Conservation (phyloP, 495 filamentous ascomycete genomes). For the Lichenothelia convexa region DNA sequence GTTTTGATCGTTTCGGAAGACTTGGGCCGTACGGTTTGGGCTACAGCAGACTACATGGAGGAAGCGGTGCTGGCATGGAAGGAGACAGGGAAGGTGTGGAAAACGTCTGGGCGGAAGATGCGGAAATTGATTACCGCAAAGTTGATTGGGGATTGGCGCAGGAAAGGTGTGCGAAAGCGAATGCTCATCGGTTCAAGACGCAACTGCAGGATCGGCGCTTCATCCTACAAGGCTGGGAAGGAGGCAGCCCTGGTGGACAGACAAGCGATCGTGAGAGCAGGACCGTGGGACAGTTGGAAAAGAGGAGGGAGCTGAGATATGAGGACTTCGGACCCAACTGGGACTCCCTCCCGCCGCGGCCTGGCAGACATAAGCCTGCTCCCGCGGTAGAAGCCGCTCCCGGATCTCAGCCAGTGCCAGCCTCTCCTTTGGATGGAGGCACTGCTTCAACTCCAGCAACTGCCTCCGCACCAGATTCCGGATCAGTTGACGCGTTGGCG, state of each 20-base stretch:
- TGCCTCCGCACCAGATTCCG: no score
- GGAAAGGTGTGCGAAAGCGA: slow-evolving; percentile 46
- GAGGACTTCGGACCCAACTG: neutral
- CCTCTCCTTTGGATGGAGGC: no score
- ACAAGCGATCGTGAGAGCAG: neutral
- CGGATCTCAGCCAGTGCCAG: no score
- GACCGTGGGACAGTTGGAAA: neutral
- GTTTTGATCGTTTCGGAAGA: slow-evolving; percentile 82
- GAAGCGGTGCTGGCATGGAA: slow-evolving; percentile 61
- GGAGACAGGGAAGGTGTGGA: slow-evolving; percentile 62
- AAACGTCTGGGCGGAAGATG: slow-evolving; percentile 45
- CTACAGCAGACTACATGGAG: slow-evolving; percentile 57
- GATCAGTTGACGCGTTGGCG: neutral
- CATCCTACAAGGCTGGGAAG: slow-evolving; percentile 28
- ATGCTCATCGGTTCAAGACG: slow-evolving; percentile 47
- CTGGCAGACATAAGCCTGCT: neutral
- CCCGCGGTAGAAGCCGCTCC: no score
- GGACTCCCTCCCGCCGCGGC: neutral
- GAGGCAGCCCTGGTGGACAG: slow-evolving; percentile 16
- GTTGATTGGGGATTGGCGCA: slow-evolving; percentile 64
- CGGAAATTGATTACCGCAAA: slow-evolving; percentile 49
- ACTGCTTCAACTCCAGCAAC: no score
- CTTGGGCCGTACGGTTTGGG: slow-evolving; percentile 81
- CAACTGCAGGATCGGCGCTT: slow-evolving; percentile 25
- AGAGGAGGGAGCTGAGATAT: neutral